Evolutionary conservation across 2,329 filamentous ascomycete species (phyloP), one percentile per base, ranked within the genome.

Genomic region (Aspergillus sp.): DNA sequence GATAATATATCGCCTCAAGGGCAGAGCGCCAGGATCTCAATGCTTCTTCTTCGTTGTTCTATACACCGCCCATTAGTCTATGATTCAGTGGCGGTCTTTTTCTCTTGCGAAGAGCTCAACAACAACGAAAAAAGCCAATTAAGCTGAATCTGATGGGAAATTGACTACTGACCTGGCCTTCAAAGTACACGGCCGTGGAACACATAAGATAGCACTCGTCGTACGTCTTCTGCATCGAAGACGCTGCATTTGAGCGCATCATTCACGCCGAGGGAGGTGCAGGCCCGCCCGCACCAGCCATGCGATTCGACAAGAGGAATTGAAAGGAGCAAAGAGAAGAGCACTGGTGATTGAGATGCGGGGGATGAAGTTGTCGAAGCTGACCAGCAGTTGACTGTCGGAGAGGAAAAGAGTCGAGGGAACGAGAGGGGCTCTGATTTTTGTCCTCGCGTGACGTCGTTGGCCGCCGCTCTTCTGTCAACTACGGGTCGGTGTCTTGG

Each of bases 141-240:
- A 19, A 19, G 4, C 19, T 19, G 19, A 19, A 19, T 19, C 19
- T 19, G 12, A 19, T 33, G 12, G 30, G 26, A 31, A 31, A 35
- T 33, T 28, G 43, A 32, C 12, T 19, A 62, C 65, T 28, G 70
- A 94, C 90, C 81, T 94, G 86, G 64, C 85, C 82, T 72, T 98
- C 93, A 67, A 95, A 96, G 71, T 95, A 96, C 42, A 95, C 88
- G 33, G 91, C 91, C 2, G 90, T 97, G 10, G 90, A 96, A 70
- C 90, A 96, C 62, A 86, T 90, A 57, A 96, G 72, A 70, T 95
- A 96, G 68, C 87, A 90, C 68, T 97, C 90, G 72, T 97, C 91
- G 71, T 97, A 97, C 44, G 90, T 95, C 78, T 95, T 96, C 72
- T 97, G 91, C 67, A 96, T 82, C 50, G 83, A 82, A 68, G 86